phyloP scores from a whole-genome alignment of 1,139 yeast genomes.

The Suhomyces taliae region DNA sequence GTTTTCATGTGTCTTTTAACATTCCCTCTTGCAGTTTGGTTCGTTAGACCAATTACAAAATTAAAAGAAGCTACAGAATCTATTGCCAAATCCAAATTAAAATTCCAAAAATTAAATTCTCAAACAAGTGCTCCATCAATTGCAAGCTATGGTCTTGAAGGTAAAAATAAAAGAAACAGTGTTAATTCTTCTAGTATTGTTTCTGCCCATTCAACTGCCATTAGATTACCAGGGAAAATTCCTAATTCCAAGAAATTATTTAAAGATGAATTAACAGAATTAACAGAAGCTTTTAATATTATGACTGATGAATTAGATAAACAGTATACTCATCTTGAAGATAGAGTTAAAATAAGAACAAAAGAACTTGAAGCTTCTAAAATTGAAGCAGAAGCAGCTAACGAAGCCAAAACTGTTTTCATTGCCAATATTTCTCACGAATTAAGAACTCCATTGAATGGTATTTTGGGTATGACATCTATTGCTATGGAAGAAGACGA shows the following conservation, averaged over 20 bases:
- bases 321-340: conserved; percentile 83
- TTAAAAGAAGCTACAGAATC: conserved; percentile 83
- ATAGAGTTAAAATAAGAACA: conserved; percentile 85
- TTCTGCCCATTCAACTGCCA: conserved; percentile 40
- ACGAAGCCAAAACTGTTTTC: conserved; percentile 91
- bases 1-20: conserved; percentile 72
- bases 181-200: conserved; percentile 27
- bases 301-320: conserved; percentile 87
- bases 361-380: conserved; percentile 86
- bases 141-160: conserved; percentile 1
- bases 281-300: conserved; percentile 84
- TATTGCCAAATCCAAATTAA: conserved; percentile 34
- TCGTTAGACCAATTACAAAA: conserved; percentile 79
- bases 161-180: conserved; percentile 31
- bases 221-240: conserved; percentile 50
- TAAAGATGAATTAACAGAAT: conserved; percentile 82
- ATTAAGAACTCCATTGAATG: conserved; percentile 90
- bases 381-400: conserved; percentile 88
- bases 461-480: conserved; percentile 94
- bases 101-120: background rate
- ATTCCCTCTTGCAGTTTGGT: conserved; percentile 80
- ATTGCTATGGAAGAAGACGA: conserved; percentile 87
- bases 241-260: conserved; percentile 59
- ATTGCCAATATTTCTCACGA: conserved; percentile 97
- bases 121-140: conserved; percentile 1